phyloP scores from a whole-genome alignment of 371 early-diverging fungal species.

The Lichtheimia corymbifera region DNA sequence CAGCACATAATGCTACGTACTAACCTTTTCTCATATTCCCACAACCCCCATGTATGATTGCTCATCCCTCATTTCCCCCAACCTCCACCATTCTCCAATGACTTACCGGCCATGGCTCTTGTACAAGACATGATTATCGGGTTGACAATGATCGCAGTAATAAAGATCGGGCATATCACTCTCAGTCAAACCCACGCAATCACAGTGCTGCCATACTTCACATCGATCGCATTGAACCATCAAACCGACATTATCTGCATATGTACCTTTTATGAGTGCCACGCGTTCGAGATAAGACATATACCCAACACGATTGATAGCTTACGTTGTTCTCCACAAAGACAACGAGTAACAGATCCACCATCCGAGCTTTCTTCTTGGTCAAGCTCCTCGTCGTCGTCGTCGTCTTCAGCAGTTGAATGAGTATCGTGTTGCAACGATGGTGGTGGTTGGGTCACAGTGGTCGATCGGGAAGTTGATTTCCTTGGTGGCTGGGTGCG shows the following conservation, averaged over 20 bases:
- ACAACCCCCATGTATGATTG: not conserved
- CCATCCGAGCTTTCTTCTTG: conserved; percentile 56
- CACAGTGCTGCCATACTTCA: conserved; percentile 90
- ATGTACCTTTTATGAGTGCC: not conserved
- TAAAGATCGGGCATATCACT: conserved; percentile 82
- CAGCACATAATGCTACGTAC: too few relatives aligned
- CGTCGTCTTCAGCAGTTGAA: conserved; percentile 3
- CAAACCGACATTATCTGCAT: conserved; percentile 67
- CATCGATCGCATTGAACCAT: conserved; percentile 93
- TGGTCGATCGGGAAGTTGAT: conserved; percentile 14
- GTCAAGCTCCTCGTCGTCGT: conserved; percentile 14
- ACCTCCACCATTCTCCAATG: not conserved
- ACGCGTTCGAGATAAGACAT: not conserved
- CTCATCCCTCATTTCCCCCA: conserved; percentile 25
- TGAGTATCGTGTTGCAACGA: not conserved
- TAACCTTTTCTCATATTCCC: too few relatives aligned
- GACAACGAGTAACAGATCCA: conserved; percentile 81
- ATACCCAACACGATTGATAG: not conserved
- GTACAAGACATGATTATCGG: conserved; percentile 67
- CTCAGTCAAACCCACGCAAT: conserved; percentile 73
- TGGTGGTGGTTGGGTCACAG: conserved; percentile 7
- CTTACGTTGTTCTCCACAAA: conserved; percentile 77
- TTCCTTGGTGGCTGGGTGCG: conserved; percentile 21
- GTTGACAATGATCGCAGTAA: conserved; percentile 85
- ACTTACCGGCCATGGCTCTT: conserved; percentile 36